Evolutionary conservation across 2,329 filamentous ascomycete species (phyloP).

Genomic region (Zasmidium citrigriseum): DNA sequence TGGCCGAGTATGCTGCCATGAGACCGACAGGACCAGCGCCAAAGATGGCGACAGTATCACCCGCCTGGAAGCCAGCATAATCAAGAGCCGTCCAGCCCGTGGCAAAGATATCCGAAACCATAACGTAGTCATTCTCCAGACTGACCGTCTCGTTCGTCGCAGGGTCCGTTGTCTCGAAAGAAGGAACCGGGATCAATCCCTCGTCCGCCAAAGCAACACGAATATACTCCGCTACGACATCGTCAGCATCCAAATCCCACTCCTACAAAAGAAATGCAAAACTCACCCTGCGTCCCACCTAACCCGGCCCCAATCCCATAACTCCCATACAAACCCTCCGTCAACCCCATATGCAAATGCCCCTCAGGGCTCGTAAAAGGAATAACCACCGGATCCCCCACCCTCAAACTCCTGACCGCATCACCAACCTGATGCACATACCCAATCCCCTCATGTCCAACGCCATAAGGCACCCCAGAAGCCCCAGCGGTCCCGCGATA

Average conservation of each 20-base stretch:
- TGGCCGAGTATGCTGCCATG: slow-evolving; percentile 65
- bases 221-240: too few relatives aligned
- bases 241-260: too few relatives aligned
- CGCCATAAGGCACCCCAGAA: too few relatives aligned
- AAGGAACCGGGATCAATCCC: neutral
- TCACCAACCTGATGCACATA: too few relatives aligned
- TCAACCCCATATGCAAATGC: too few relatives aligned
- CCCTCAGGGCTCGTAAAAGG: too few relatives aligned
- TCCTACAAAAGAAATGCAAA: neutral
- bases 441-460: too few relatives aligned
- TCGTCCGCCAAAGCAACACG: neutral
- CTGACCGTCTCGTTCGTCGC: neutral
- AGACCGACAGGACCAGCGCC: slow-evolving; percentile 32
- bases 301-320: neutral
- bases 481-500: too few relatives aligned
- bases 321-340: slow-evolving; percentile 19
- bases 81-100: slow-evolving; percentile 7
- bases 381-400: too few relatives aligned
- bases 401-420: too few relatives aligned
- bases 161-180: neutral
- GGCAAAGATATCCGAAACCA: slow-evolving; percentile 4
- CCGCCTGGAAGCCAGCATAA: neutral
- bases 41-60: slow-evolving; percentile 3
- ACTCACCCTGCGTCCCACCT: slow-evolving; percentile 2
- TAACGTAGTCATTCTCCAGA: neutral